phyloP scores from a whole-genome alignment of 805 yeast species.

The Wickerhamiella azymoides region DNA sequence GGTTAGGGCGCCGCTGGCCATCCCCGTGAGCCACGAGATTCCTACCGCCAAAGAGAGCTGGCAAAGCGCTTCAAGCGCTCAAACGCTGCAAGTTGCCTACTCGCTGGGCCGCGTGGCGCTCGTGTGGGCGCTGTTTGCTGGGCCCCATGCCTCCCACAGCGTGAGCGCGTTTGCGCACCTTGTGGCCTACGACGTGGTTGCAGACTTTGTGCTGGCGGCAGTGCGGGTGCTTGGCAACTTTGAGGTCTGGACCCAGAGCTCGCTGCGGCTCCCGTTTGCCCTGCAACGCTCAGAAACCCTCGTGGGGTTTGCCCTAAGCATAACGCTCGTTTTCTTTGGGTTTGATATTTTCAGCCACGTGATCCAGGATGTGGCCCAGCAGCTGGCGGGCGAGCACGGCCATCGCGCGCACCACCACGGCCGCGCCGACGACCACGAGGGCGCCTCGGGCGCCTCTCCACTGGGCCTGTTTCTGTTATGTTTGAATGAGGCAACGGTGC shows the following conservation, averaged over 20 bases:
- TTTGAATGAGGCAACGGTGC: constrained; percentile 11
- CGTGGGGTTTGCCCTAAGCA: constrained; percentile 73
- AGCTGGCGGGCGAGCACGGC: constrained; percentile 24
- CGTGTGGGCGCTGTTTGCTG: constrained; percentile 41
- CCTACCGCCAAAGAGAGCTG: constrained; percentile 55
- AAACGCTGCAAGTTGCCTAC: constrained; percentile 45
- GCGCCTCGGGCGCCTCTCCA: neutral
- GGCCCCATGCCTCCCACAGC: constrained; percentile 19
- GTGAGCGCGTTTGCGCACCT: constrained; percentile 69
- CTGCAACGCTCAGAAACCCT: constrained; percentile 81
- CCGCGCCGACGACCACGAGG: constrained; percentile 5
- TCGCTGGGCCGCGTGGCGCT: constrained; percentile 41
- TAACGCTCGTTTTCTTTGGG: constrained; percentile 81
- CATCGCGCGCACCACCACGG: constrained; percentile 17
- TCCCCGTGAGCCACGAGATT: constrained; percentile 55
- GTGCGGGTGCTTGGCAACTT: constrained; percentile 82
- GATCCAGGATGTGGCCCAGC: constrained; percentile 52
- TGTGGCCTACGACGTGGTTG: constrained; percentile 72
- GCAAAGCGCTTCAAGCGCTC: constrained; percentile 43
- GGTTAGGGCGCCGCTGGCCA: constrained; percentile 44
- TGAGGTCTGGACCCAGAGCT: constrained; percentile 77
- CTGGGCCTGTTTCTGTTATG: constrained; percentile 10
- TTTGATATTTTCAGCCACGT: constrained; percentile 77
- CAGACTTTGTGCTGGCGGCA: constrained; percentile 50
- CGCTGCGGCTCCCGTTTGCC: constrained; percentile 82